Evolutionary conservation across 257 asterid species (phyloP).

Genomic region (Ballota nigra): DNA sequence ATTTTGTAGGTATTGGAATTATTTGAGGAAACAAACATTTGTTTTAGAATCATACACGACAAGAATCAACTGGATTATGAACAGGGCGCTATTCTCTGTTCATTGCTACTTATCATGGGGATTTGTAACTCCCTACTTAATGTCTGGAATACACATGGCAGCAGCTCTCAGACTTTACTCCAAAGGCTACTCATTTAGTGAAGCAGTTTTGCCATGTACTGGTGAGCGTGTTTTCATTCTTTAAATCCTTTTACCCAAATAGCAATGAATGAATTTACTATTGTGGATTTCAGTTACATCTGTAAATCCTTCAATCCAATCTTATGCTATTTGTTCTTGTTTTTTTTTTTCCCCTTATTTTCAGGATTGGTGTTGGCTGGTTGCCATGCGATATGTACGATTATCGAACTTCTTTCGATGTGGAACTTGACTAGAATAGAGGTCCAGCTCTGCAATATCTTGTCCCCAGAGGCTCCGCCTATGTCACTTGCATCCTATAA

Average conservation of each 20-base stretch:
- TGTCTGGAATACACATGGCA: slow-evolving; percentile 72
- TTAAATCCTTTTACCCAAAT: neutral
- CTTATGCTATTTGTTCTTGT: slow-evolving; percentile 10
- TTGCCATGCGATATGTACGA: slow-evolving; percentile 64
- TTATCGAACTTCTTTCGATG: slow-evolving; percentile 85
- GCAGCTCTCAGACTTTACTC: slow-evolving; percentile 68
- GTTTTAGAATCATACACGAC: slow-evolving; percentile 94
- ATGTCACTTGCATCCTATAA: slow-evolving; percentile 86
- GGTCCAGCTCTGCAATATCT: slow-evolving; percentile 83
- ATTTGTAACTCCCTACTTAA: slow-evolving; percentile 69
- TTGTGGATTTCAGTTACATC: neutral
- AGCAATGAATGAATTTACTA: neutral
- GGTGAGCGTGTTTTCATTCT: slow-evolving; percentile 45
- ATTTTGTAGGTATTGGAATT: slow-evolving; percentile 89
- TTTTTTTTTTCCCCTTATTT: slow-evolving; percentile 20
- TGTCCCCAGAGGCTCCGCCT: slow-evolving; percentile 96
- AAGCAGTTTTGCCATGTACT: slow-evolving; percentile 48
- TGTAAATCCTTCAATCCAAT: neutral
- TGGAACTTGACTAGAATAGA: slow-evolving; percentile 98
- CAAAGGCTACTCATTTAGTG: slow-evolving; percentile 53
- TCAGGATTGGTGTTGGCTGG: slow-evolving; percentile 65
- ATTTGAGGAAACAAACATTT: slow-evolving; percentile 96
- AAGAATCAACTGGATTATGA: slow-evolving; percentile 84
- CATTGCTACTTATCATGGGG: slow-evolving; percentile 99
- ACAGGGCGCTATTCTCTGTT: slow-evolving; percentile 79